Conservation (phyloP, 129 eudicot genomes). For the Silybum marianum region DNA sequence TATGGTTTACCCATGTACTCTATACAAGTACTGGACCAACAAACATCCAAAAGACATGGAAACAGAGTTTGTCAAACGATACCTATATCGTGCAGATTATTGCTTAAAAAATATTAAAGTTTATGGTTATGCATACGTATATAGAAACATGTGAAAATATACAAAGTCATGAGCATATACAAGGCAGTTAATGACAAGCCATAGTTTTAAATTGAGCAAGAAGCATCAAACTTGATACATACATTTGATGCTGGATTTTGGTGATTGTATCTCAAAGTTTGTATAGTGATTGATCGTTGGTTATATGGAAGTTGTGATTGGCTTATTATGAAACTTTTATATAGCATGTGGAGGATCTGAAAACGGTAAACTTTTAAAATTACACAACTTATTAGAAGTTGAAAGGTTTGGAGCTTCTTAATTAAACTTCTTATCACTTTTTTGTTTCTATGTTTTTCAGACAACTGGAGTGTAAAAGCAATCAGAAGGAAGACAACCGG, state of each 20-base stretch:
- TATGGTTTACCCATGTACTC: too few species aligned
- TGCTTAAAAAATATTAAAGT: too few species aligned
- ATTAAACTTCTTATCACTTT: not conserved
- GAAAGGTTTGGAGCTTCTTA: not conserved
- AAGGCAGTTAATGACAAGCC: too few species aligned
- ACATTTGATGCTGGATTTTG: not conserved
- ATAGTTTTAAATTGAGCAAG: not conserved
- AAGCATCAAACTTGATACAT: not conserved
- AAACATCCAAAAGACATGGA: not conserved
- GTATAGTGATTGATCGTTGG: not conserved
- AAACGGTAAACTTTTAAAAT: not conserved
- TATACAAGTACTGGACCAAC: not conserved
- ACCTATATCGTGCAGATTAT: not conserved
- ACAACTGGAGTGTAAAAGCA: slow-evolving; percentile 60
- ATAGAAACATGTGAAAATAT: not conserved
- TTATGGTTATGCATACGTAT: not conserved
- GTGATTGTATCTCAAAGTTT: not conserved
- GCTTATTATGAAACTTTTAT: too few species aligned
- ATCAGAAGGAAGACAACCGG: slow-evolving; percentile 74
- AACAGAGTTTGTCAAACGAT: not conserved
- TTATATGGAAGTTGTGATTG: too few species aligned
- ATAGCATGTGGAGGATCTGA: too few species aligned
- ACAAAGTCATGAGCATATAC: too few species aligned
- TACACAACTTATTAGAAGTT: not conserved
- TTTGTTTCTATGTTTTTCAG: slow-evolving; percentile 19